Conservation (phyloP, 1,284 basidiomycete genomes). For the Takashimella tepidaria region DNA sequence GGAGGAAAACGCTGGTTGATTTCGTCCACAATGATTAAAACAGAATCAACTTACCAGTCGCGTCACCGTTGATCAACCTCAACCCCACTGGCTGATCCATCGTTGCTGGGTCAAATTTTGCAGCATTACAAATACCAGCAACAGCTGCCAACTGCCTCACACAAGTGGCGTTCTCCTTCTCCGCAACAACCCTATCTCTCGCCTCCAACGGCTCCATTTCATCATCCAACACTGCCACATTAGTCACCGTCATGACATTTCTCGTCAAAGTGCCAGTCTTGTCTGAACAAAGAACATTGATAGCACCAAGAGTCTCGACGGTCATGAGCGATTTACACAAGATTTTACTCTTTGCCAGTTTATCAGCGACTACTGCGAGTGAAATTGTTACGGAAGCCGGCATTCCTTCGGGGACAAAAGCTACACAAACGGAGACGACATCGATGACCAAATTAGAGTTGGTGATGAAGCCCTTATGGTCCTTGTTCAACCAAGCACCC, state of each 20-base stretch:
- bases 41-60: slow-evolving; percentile 49
- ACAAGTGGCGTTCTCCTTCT: slow-evolving; percentile 6
- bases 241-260: slow-evolving; percentile 51
- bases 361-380: slow-evolving; percentile 51
- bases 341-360: slow-evolving; percentile 56
- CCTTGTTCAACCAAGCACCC: slow-evolving; percentile 52
- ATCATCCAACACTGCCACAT: slow-evolving; percentile 50
- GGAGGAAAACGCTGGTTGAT: neutral
- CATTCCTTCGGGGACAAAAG: slow-evolving; percentile 59
- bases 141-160: slow-evolving; percentile 50
- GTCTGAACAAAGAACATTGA: slow-evolving; percentile 57
- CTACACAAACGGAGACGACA: slow-evolving; percentile 59
- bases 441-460: slow-evolving; percentile 57
- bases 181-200: slow-evolving; percentile 26
- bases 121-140: slow-evolving; percentile 59
- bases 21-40: neutral
- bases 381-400: slow-evolving; percentile 52
- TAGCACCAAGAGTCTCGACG: slow-evolving; percentile 58
- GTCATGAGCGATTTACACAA: slow-evolving; percentile 59
- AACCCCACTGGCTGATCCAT: slow-evolving; percentile 49
- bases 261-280: slow-evolving; percentile 56
- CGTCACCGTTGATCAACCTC: slow-evolving; percentile 57
- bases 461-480: slow-evolving; percentile 57
- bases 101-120: slow-evolving; percentile 50
- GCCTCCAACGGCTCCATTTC: slow-evolving; percentile 38